Base-by-base conservation (phyloP, 345 rosid genomes). In the Corchorus olitorius region DNA sequence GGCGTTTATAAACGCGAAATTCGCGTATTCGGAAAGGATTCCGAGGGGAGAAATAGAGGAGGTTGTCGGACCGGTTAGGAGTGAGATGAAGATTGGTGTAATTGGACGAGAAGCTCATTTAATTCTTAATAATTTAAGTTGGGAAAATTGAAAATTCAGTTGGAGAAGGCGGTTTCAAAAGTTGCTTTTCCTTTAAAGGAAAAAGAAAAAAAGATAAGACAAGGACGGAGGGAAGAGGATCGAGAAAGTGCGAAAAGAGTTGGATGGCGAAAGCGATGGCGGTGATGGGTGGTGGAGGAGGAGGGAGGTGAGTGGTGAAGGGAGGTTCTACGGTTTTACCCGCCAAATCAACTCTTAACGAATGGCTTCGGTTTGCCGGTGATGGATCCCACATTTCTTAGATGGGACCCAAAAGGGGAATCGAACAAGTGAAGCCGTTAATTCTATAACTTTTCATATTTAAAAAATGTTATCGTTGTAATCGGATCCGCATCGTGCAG, bases 1-100 rank as follows among this genome's bases (percentile, higher is more conserved):
- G 85, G 12, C 93, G 93, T 59, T 81, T 87, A 83, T 76, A 83
- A 55, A 79, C 75, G 49, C 86, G 81, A 78, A 87, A 81, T 15
- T 82, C 88, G 54, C 78, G 76, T 48, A 70, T 14, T 15, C 14
- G 79, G 81, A 79, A 46, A 3, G 82, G 66, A 56, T 77, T 6
- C 37, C 22, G 65, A 48, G 46, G 73, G 27, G 33, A 70, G 46
- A 13, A 70, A 70, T 35, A 49, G 35, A 53, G 52, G 67, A 48
- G 65, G 62, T 35, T 12, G 41, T 1, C 63, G 84, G 39, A 83
- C 73, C 80, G 72, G 83, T 76, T 53, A 81, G 82, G 71, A 67
- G 12, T 64, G 81, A 77, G 83, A 75, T 20, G 81, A 79, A 68
- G 63, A 75, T 19, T 66, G 27, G 74, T 62, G 70, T 77, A 81